Percentiles rank a stretch among this genome's conserved stretches.
Conservation (phyloP, 345 rosid genomes). For the Turnera subulata region DNA sequence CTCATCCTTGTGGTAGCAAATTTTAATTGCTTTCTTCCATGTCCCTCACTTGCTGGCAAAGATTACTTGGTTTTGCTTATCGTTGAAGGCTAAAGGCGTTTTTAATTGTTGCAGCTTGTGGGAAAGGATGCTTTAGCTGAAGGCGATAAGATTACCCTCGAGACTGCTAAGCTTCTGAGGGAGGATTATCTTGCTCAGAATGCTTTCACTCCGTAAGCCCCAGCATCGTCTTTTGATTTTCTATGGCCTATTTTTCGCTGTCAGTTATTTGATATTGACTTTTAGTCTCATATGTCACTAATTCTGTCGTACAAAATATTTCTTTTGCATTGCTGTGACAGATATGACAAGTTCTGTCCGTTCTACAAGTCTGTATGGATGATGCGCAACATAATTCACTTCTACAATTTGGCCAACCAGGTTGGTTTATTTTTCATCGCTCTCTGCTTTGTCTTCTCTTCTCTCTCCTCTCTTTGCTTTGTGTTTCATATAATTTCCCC, state of each 20-base stretch:
- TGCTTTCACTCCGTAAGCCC: slow-evolving; percentile 92
- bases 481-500: background rate
- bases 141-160: slow-evolving; percentile 88
- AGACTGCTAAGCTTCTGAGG: slow-evolving; percentile 97
- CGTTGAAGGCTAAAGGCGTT: background rate
- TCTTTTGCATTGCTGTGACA: slow-evolving; percentile 27
- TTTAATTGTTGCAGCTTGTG: slow-evolving; percentile 66
- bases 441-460: background rate
- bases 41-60: too few species aligned
- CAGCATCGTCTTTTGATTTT: slow-evolving; percentile 1
- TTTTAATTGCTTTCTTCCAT: background rate
- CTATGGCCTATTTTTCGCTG: background rate
- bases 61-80: slow-evolving; percentile 8
- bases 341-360: slow-evolving; percentile 97
- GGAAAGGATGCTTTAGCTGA: slow-evolving; percentile 99
- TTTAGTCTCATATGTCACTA: too few species aligned
- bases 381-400: slow-evolving; percentile 99
- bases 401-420: slow-evolving; percentile 95
- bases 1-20: background rate
- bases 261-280: background rate
- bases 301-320: background rate
- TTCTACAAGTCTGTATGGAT: slow-evolving; percentile 99
- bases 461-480: background rate
- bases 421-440: slow-evolving; percentile 26
- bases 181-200: slow-evolving; percentile 99